A percentile compares a stretch with the other conserved stretches of the same genome.
Conservation (phyloP, 2,329 filamentous ascomycete species). For the Phaeosphaeriaceae sp. region DNA sequence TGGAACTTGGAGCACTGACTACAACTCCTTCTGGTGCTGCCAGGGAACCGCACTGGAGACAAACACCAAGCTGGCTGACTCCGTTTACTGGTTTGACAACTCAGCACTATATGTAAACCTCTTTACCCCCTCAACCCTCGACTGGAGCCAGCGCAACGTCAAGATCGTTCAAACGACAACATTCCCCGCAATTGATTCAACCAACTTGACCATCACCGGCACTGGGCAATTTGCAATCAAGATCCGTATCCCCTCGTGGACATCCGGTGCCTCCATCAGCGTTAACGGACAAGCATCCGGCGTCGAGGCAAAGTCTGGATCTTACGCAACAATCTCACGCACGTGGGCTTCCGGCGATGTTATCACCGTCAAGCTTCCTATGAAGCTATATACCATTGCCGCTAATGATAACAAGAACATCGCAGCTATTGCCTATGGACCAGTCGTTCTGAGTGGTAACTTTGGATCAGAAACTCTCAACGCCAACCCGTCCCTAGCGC, state of each 20-base stretch:
- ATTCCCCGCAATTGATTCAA: conserved; percentile 53
- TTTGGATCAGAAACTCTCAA: conserved; percentile 45
- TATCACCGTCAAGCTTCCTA: conserved; percentile 55
- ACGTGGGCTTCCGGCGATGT: conserved; percentile 54
- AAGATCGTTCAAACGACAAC: conserved; percentile 53
- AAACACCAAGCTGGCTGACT: conserved; percentile 62
- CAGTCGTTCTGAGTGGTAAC: conserved; percentile 54
- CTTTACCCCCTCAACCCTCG: conserved; percentile 56
- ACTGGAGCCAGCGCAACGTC: conserved; percentile 52
- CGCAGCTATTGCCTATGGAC: conserved; percentile 57
- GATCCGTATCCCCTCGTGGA: conserved; percentile 59
- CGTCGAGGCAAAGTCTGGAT: conserved; percentile 41
- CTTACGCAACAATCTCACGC: conserved; percentile 52
- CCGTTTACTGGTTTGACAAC: conserved; percentile 57
- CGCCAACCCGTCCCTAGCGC: conserved; percentile 19
- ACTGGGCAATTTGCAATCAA: conserved; percentile 44
- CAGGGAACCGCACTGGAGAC: conserved; percentile 60
- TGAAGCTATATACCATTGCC: conserved; percentile 51
- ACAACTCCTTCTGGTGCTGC: conserved; percentile 62
- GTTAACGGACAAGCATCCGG: conserved; percentile 50
- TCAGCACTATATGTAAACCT: conserved; percentile 57
- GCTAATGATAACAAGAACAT: conserved; percentile 57
- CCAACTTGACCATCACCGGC: conserved; percentile 49
- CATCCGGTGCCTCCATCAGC: conserved; percentile 46
- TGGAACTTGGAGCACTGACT: conserved; percentile 62